These are phyloP conservation scores for Collybia mongolica DNA, from an alignment of 768 basidiomycete species.

Conservation along the genomic window DNA sequence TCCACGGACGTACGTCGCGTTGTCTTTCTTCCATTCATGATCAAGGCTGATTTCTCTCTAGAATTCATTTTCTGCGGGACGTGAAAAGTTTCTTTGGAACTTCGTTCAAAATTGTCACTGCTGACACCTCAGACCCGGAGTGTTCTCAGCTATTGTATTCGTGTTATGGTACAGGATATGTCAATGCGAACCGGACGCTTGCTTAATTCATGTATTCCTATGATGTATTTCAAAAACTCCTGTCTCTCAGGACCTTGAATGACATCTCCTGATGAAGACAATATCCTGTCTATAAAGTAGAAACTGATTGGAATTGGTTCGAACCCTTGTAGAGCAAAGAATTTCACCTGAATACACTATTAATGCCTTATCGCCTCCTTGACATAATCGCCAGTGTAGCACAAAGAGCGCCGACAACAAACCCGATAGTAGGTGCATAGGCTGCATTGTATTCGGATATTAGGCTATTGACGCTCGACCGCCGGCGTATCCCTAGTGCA, in stretches of 20 bases:
- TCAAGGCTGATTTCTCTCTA: conserved; percentile 27
- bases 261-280: too few species aligned
- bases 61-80: conserved; percentile 91
- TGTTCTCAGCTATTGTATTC: conserved; percentile 73
- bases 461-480: neutral
- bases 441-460: neutral
- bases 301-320: too few species aligned
- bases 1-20: conserved; percentile 64
- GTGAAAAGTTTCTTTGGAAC: conserved; percentile 82
- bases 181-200: conserved; percentile 82
- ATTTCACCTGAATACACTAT: neutral
- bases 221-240: neutral
- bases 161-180: conserved; percentile 90
- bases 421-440: conserved; percentile 32
- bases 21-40: neutral
- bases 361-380: conserved; percentile 25
- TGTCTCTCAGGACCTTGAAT: too few species aligned
- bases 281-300: too few species aligned
- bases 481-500: conserved; percentile 32
- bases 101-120: conserved; percentile 84
- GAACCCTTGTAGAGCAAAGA: neutral
- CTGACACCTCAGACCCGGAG: conserved; percentile 48
- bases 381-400: conserved; percentile 19
- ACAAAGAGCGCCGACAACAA: conserved; percentile 42
- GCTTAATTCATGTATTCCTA: conserved; percentile 26